Base-by-base conservation (phyloP, 2,329 filamentous ascomycete species). In the Alternaria incomplexa region DNA sequence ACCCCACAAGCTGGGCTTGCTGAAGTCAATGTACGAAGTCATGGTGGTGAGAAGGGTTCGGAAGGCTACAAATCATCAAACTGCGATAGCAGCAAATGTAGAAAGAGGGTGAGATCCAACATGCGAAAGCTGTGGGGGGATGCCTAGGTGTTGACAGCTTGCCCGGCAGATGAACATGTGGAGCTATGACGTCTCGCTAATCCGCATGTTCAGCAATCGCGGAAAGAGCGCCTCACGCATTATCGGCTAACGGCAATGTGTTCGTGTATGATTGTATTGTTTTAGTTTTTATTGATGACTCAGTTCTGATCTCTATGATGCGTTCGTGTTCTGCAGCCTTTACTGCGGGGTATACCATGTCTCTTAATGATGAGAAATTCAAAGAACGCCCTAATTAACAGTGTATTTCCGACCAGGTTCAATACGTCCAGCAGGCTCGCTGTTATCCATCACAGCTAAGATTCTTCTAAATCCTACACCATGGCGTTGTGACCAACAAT, bases 1-100 rank as follows among this genome's bases (percentile, higher is more conserved):
- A 85, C 84, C 71, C 82, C 82, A 84, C 52, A 85, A 70, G 53
- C 77, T 82, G 32, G 81, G 81, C 73, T 85, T 82, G 65, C 70
- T 81, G 71, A 85, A 79, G 66, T 83, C 81, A 51, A 83, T 74
- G 45, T 76, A 66, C 47, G 61, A 67, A 52, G 66, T 67, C 74
- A 77, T 77, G 56, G 13, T 71, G 43, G 48, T 55, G 43, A 36
- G 9, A 6, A 3, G 25, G 28, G 5, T 6, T 9, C 17, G 10
- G 26, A 6, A n/a, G 20, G 7, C 13, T 13, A 25, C 15, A n/a
- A 30, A 20, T 23, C 40, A 44, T 5, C 13, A 17, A 47, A 26
- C 13, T 15, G 28, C 25, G 22, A 57, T 8, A 22, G 47, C 6
- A 28, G 43, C 17, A 4, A 22, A 36, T n/a, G 54, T 22, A 46